These are phyloP conservation scores for Agrocybe chaxingu DNA, from an alignment of 768 basidiomycete species.

Conservation along the genomic window DNA sequence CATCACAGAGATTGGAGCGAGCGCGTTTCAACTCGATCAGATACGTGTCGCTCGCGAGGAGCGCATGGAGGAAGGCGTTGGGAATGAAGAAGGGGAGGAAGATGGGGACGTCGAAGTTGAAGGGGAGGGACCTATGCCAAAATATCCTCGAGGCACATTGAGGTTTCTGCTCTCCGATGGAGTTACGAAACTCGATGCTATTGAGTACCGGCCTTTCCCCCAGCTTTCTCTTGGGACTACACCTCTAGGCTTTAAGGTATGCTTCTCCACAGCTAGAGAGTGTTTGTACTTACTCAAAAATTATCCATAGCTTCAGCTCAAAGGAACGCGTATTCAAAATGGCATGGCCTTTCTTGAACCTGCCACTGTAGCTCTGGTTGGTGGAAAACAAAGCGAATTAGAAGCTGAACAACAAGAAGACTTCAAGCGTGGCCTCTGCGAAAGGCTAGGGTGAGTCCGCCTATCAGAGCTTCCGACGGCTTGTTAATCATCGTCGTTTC, in stretches of 20 bases:
- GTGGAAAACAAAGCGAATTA: constrained; percentile 61
- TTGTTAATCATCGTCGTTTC: no score
- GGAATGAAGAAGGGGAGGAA: constrained; percentile 40
- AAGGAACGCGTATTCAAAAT: constrained; percentile 60
- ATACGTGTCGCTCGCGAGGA: constrained; percentile 62
- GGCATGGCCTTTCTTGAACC: constrained; percentile 82
- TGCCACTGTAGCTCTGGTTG: constrained; percentile 54
- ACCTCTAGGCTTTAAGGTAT: constrained; percentile 79
- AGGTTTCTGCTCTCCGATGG: constrained; percentile 79
- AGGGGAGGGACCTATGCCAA: constrained; percentile 75
- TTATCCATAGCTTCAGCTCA: constrained; percentile 53
- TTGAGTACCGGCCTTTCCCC: constrained; percentile 72
- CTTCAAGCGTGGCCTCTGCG: constrained; percentile 60
- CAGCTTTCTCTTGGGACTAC: constrained; percentile 72
- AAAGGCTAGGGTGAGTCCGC: constrained; percentile 62
- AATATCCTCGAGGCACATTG: constrained; percentile 80
- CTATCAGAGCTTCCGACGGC: no score
- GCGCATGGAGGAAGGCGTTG: constrained; percentile 52
- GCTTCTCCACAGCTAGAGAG: neutral
- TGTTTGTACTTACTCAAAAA: neutral
- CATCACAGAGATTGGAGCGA: constrained; percentile 82
- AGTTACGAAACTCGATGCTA: constrained; percentile 58
- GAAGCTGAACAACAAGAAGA: constrained; percentile 53
- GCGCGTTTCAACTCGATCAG: constrained; percentile 79
- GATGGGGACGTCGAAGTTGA: constrained; percentile 57